phyloP scores from a whole-genome alignment of 2,329 filamentous ascomycete genomes.

The Ophiocordyceps unilateralis region DNA sequence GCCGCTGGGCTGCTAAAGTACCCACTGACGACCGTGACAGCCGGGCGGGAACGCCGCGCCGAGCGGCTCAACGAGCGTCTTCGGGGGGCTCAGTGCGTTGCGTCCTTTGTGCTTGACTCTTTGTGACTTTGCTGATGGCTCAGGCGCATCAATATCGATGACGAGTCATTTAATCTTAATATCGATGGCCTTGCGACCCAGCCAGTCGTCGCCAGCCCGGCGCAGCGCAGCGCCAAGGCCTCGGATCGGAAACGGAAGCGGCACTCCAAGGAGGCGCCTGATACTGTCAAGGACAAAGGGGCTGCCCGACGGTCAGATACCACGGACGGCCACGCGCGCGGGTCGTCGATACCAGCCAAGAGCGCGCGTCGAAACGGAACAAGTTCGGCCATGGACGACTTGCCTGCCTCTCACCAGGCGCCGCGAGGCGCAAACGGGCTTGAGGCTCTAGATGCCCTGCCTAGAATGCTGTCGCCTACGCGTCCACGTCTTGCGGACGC shows the following conservation, averaged over 20 bases:
- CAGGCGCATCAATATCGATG: conserved; percentile 38
- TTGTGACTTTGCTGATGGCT: background rate
- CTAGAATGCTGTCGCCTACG: conserved; percentile 2
- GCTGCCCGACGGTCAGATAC: background rate
- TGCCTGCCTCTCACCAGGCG: no score
- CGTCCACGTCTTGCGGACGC: conserved; percentile 3
- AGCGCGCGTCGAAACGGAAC: no score
- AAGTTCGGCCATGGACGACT: no score
- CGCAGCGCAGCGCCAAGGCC: conserved; percentile 17
- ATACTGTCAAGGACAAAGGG: conserved; percentile 2
- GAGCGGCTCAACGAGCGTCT: conserved; percentile 48
- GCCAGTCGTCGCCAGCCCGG: conserved; percentile 7
- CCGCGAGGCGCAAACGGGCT: background rate
- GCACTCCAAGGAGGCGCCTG: conserved; percentile 7
- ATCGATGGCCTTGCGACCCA: conserved; percentile 21
- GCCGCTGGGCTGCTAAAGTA: background rate
- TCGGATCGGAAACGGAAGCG: conserved; percentile 29
- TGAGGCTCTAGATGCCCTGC: background rate
- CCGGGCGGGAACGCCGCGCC: conserved; percentile 32
- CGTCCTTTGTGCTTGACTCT: background rate
- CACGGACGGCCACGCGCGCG: conserved; percentile 6
- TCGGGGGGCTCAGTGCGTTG: conserved; percentile 42
- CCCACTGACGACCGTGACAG: background rate
- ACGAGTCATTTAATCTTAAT: conserved; percentile 40
- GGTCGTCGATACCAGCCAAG: background rate